Evolutionary conservation across 2,329 filamentous ascomycete species (phyloP).

Genomic region (Rutstroemia sp.): DNA sequence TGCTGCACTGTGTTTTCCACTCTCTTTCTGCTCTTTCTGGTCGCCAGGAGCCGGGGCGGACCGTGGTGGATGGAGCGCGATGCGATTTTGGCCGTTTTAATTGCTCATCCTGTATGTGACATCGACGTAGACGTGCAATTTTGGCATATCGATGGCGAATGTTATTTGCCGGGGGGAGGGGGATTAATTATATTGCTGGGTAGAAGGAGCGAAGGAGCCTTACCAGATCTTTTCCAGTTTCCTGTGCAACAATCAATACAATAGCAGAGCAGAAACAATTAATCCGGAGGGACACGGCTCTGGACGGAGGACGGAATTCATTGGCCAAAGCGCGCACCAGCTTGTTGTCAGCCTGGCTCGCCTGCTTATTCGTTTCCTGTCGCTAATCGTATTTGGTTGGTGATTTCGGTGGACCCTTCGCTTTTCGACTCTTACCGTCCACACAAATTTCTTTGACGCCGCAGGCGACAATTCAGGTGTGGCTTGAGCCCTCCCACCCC

Average conservation of each 20-base stretch:
- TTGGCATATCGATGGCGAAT: neutral
- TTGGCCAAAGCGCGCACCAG: conserved; percentile 2
- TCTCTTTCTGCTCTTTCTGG: neutral
- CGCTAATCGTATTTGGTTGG: conserved; percentile 1
- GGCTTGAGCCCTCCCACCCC: neutral
- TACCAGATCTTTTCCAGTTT: neutral
- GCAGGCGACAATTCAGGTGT: conserved; percentile 1
- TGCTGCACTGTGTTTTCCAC: neutral
- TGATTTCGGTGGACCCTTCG: neutral
- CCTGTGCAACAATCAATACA: too few relatives aligned
- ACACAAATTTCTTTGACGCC: conserved; percentile 4
- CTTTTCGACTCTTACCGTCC: neutral
- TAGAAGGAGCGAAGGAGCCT: conserved; percentile 2
- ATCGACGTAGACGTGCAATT: neutral
- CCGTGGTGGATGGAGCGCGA: neutral
- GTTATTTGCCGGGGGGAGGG: neutral
- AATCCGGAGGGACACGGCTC: too few relatives aligned
- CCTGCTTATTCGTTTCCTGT: neutral
- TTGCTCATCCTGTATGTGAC: neutral
- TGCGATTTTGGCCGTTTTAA: neutral
- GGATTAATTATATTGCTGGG: neutral
- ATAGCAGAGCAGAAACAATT: neutral
- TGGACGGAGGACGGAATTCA: neutral
- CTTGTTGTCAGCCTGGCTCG: neutral
- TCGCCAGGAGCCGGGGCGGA: neutral